A percentile compares a stretch with the other conserved stretches of the same genome.
These are phyloP conservation scores for Mycena alexandri DNA, from an alignment of 768 basidiomycete genomes.

Conservation along the genomic window DNA sequence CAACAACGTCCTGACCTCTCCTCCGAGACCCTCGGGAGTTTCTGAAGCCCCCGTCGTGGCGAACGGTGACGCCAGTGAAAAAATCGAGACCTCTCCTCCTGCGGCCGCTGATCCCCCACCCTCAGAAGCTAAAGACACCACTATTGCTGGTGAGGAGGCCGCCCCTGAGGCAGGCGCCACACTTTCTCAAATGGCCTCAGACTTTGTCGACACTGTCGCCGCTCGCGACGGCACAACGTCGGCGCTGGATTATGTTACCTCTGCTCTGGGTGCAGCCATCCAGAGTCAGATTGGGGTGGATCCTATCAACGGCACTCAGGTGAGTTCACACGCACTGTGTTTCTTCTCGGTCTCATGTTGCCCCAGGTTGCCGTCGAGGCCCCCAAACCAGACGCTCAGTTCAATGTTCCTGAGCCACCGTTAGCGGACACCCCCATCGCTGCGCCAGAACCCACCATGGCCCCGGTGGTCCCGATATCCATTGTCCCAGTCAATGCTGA, in stretches of 20 bases:
- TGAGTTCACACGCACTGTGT: slow-evolving; percentile 32
- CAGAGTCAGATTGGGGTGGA: slow-evolving; percentile 55
- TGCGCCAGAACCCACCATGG: slow-evolving; percentile 37
- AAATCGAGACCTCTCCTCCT: slow-evolving; percentile 21
- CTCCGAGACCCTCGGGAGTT: slow-evolving; percentile 49
- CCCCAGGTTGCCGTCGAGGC: slow-evolving; percentile 37
- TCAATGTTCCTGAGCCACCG: slow-evolving; percentile 13
- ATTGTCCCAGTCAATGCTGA: slow-evolving; percentile 57
- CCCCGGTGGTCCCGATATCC: slow-evolving; percentile 52
- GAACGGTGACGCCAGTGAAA: slow-evolving; percentile 21
- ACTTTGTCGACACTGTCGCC: slow-evolving; percentile 52
- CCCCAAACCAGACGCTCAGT: slow-evolving; percentile 32
- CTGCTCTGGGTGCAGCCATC: slow-evolving; percentile 55
- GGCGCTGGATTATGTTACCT: slow-evolving; percentile 54
- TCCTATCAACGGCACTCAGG: slow-evolving; percentile 52
- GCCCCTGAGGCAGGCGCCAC: slow-evolving; percentile 30
- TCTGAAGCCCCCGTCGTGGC: slow-evolving; percentile 22
- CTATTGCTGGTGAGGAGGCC: slow-evolving; percentile 36
- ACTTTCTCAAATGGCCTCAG: slow-evolving; percentile 51
- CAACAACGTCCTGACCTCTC: slow-evolving; percentile 76
- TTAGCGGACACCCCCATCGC: slow-evolving; percentile 17
- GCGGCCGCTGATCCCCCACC: slow-evolving; percentile 13
- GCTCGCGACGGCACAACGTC: slow-evolving; percentile 55
- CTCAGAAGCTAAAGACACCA: slow-evolving; percentile 20
- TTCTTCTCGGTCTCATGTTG: slow-evolving; percentile 18